Conservation (phyloP, 1,284 basidiomycete genomes). For the Mycosarcoma maydis region DNA sequence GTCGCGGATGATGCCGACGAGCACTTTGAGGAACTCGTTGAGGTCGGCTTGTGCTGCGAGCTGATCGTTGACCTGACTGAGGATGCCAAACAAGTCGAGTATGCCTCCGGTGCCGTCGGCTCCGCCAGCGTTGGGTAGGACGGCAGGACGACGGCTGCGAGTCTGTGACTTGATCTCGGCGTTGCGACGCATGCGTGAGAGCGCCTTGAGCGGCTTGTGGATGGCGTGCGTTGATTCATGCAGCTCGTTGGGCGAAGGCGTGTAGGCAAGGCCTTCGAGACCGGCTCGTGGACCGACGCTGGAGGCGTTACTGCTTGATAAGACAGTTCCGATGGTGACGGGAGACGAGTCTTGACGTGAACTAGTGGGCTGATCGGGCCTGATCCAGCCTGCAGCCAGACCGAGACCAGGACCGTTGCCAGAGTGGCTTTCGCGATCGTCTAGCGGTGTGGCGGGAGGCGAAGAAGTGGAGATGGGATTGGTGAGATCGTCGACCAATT, state of each 20-base stretch:
- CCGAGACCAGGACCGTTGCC: conserved; percentile 51
- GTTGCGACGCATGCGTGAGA: conserved; percentile 71
- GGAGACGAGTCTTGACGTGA: conserved; percentile 23
- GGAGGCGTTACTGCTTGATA: conserved; percentile 38
- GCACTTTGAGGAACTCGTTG: conserved; percentile 78
- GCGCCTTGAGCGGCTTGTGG: conserved; percentile 78
- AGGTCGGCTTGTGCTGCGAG: conserved; percentile 77
- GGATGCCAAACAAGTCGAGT: conserved; percentile 69
- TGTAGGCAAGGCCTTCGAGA: conserved; percentile 48
- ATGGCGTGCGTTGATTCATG: conserved; percentile 79
- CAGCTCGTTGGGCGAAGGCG: conserved; percentile 70
- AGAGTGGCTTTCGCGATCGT: conserved; percentile 26
- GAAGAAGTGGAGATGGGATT: conserved; percentile 73
- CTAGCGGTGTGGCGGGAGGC: conserved; percentile 35
- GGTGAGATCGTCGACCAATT: conserved; percentile 77
- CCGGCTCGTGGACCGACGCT: conserved; percentile 23
- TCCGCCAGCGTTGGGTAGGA: conserved; percentile 27
- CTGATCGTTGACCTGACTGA: conserved; percentile 86
- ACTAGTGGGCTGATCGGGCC: neutral
- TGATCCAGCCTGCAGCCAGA: conserved; percentile 15
- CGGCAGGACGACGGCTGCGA: conserved; percentile 24
- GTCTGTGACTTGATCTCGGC: conserved; percentile 31
- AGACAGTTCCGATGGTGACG: conserved; percentile 37
- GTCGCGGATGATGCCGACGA: conserved; percentile 83
- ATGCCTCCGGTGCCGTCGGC: conserved; percentile 41